Conservation (phyloP, 371 early-diverging fungal genomes). For the Mortierella sp. region DNA sequence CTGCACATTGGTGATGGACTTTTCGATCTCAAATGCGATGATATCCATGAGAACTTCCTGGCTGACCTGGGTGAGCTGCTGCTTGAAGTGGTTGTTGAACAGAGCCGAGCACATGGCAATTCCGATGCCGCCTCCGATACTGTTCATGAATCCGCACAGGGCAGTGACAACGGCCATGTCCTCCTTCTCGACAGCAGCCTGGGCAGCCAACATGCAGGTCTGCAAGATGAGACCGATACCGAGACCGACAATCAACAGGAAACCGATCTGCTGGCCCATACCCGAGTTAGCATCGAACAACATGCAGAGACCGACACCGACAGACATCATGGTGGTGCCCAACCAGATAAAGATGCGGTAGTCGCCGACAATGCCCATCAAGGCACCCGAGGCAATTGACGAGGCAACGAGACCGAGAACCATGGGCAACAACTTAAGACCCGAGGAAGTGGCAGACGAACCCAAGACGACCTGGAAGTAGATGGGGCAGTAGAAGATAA, state of each 20-base stretch:
- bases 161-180: slow-evolving; percentile 77
- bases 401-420: slow-evolving; percentile 60
- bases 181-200: slow-evolving; percentile 65
- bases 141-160: slow-evolving; percentile 68
- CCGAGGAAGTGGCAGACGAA: slow-evolving; percentile 67
- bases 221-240: slow-evolving; percentile 77
- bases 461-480: slow-evolving; percentile 84
- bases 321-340: slow-evolving; percentile 59
- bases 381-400: slow-evolving; percentile 45
- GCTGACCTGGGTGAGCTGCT: not conserved
- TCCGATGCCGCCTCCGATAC: slow-evolving; percentile 71
- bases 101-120: slow-evolving; percentile 62
- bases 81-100: slow-evolving; percentile 57
- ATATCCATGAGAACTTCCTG: not conserved
- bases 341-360: slow-evolving; percentile 61
- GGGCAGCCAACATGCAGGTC: slow-evolving; percentile 70
- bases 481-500: slow-evolving; percentile 77
- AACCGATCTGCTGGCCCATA: slow-evolving; percentile 66
- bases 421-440: slow-evolving; percentile 72
- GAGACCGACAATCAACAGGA: slow-evolving; percentile 72
- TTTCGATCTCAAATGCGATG: slow-evolving; percentile 13
- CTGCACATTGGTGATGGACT: slow-evolving; percentile 55
- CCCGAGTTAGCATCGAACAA: slow-evolving; percentile 60
- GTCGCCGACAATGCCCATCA: slow-evolving; percentile 45
- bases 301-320: slow-evolving; percentile 66